Base-by-base conservation (phyloP, 2,329 filamentous ascomycete species). In the Pseudogymnoascus sp. region DNA sequence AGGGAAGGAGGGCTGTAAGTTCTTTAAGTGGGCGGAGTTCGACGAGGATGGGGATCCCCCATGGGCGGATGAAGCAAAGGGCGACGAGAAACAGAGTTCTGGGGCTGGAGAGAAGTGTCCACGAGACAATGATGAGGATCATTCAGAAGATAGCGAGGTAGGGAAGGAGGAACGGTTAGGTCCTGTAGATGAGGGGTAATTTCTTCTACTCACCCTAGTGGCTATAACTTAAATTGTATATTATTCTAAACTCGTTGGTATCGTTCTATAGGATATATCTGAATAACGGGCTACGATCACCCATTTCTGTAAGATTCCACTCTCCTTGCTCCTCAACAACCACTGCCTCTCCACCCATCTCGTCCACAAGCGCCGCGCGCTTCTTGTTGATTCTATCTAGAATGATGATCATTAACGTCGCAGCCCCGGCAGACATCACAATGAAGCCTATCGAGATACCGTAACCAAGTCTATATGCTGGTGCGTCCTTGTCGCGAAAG, bases 11-110 rank as follows among this genome's bases (percentile, higher is more conserved):
- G 86, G 83, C 4, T 96, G 92, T 71, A 79, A 82, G 0, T 95
- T 88, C 70, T 96, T 96, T 69, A 81, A 89, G 66, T 96, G 92
- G 92, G 91, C 89, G 0, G 83, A 87, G 62, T 96, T 96, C 74
- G 87, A 93, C 69, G 86, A 96, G 37, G 88, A 97, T 73, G 93
- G 93, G 1, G 86, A 90, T 68, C 92, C 93, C 0, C 78, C 86
- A 1, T 90, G 87, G 86, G 68, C 69, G 24, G 37, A 65, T 31
- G 38, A 63, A 26, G 40, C 40, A 44, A 16, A 62, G 47, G 4
- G 24, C 14, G 13, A 14, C 14, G 24, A 50, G 13, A 29, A 29
- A 24, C 24, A 50, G 13, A n/a, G 44, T 50, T 50, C 24, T n/a
- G 14, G 14, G 1, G 44, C 6, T 10, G 24, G 7, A n/a, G 44